Base-by-base conservation (phyloP, 2,329 filamentous ascomycete species). In the Aspergillus melleus region DNA sequence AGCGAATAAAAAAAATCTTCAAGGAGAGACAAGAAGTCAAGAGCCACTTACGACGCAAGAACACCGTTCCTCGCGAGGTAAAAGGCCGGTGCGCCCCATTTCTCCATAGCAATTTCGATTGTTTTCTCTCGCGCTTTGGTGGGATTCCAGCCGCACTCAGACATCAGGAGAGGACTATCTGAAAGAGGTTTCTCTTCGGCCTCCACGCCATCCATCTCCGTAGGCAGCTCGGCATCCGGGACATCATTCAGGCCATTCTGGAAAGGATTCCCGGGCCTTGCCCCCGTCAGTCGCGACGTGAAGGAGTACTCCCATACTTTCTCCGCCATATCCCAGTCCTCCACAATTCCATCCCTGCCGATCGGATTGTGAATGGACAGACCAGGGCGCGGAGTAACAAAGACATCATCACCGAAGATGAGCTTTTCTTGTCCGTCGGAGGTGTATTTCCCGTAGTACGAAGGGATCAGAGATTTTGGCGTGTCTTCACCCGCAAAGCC, bases 401-500 rank as follows among this genome's bases (percentile, higher is more conserved):
- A 88, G 66, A 89, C 88, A 76, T 97, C 94, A 74, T 99, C 96
- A 78, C 95, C 95, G 70, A 93, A 98, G 60, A 95, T 76, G 32
- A 83, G 77, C 64, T 83, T 81, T 58, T 87, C 81, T 53, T 84
- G 81, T 24, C 79, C 80, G 49, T 82, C 77, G 58, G 76, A 78
- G 58, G 80, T 79, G 63, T 80, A 78, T 76, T 83, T 81, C 62
- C 90, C 93, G 79, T 99, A 99, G 80, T 90, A 92, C 49, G 92
- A 95, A 29, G 94, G 93, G 60, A 96, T 85, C 59, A 98, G 88
- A 30, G 91, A 92, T 81, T 98, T 98, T 68, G 95, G 95, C 0
- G 92, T 90, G 79, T 99, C 95, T 85, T 99, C 96, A 73, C 96
- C 95, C 12, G 96, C 96, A 73, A 98, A 99, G 60, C 95, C 95